phyloP scores from a whole-genome alignment of 331 rosid species.

The Pyrus hybrid region DNA sequence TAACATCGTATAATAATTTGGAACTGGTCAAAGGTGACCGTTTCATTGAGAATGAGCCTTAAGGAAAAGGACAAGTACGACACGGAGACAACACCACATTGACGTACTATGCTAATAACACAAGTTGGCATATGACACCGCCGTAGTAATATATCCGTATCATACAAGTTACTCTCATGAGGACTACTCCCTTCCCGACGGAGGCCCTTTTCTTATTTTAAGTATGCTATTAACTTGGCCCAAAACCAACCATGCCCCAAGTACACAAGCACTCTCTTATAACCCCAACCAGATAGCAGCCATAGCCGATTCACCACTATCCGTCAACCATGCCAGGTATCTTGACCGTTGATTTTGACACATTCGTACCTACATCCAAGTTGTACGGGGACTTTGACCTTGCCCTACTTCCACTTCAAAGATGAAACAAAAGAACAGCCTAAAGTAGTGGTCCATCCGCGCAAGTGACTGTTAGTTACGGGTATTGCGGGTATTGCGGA shows the following conservation, averaged over 20 bases:
- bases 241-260: neutral
- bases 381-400: neutral
- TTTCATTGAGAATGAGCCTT: neutral
- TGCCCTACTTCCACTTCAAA: too few species aligned
- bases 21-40: neutral
- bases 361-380: neutral
- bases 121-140: neutral
- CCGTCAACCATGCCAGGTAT: neutral
- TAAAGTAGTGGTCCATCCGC: too few species aligned
- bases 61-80: neutral
- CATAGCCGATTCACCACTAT: neutral
- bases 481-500: too few species aligned
- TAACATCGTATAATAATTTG: neutral
- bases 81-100: fast-evolving
- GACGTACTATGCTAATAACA: too few species aligned
- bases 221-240: neutral
- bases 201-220: neutral
- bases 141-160: fast-evolving
- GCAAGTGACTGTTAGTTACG: fast-evolving
- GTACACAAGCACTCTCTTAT: too few species aligned
- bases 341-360: constrained; percentile 13
- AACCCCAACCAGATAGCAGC: neutral
- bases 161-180: neutral
- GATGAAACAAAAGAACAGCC: too few species aligned
- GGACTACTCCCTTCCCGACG: neutral